A percentile compares a stretch with the other conserved stretches of the same genome.
Evolutionary conservation across 306 rosid genomes (phyloP).

Genomic region (Gillenia trifoliata): DNA sequence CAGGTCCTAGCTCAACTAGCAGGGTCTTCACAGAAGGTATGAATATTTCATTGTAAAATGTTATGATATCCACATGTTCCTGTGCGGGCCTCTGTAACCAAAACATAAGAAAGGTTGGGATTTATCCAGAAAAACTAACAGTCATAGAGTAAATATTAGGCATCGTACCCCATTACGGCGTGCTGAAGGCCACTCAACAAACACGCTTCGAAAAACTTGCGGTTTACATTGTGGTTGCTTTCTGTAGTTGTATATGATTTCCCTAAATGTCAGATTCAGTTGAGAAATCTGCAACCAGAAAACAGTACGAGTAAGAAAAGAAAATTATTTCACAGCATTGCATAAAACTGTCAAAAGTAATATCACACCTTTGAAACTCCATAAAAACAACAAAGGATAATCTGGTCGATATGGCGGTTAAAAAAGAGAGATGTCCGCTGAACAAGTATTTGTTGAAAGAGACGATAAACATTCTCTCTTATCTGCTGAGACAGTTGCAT

Average conservation of each 20-base stretch:
- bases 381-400: slow-evolving; percentile 89
- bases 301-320: slow-evolving; percentile 12
- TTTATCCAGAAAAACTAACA: slow-evolving; percentile 1
- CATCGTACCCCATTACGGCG: slow-evolving; percentile 69
- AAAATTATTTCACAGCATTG: slow-evolving; percentile 9
- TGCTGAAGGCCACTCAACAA: slow-evolving; percentile 68
- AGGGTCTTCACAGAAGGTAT: slow-evolving; percentile 84
- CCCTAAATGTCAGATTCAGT: slow-evolving; percentile 74
- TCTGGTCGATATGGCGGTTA: slow-evolving; percentile 94
- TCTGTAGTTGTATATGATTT: slow-evolving; percentile 83
- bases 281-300: slow-evolving; percentile 82
- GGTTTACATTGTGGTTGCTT: slow-evolving; percentile 93
- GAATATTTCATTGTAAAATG: slow-evolving; percentile 83
- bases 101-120: slow-evolving; percentile 30
- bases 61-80: slow-evolving; percentile 87
- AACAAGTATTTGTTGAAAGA: slow-evolving; percentile 80
- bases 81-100: slow-evolving; percentile 64
- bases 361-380: slow-evolving; percentile 83
- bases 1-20: slow-evolving; percentile 89
- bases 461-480: slow-evolving; percentile 83
- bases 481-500: slow-evolving; percentile 82
- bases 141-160: slow-evolving; percentile 8
- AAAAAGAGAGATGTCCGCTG: slow-evolving; percentile 80
- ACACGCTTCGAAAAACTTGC: slow-evolving; percentile 91
- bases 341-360: slow-evolving; percentile 14